phyloP scores from a whole-genome alignment of 2,329 filamentous ascomycete species.

The Pseudopyricularia javanii region DNA sequence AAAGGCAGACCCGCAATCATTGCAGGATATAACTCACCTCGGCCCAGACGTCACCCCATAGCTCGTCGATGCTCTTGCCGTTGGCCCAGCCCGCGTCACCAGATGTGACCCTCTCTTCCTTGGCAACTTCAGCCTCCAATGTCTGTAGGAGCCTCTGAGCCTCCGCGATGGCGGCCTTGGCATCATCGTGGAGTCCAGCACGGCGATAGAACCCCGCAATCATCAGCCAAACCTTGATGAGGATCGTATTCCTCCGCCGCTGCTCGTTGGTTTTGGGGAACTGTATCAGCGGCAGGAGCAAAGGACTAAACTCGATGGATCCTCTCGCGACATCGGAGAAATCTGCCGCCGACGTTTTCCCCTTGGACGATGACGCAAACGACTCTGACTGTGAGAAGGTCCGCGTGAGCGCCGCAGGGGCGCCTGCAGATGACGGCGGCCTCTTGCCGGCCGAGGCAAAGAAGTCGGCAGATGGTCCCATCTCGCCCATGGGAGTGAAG shows the following conservation, averaged over 20 bases:
- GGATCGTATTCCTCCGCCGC: conserved; percentile 34
- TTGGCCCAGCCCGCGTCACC: conserved; percentile 63
- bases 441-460: conserved; percentile 27
- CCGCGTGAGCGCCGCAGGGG: conserved; percentile 25
- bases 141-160: conserved; percentile 62
- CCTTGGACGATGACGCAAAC: conserved; percentile 29
- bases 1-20: neutral
- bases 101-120: conserved; percentile 48
- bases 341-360: conserved; percentile 11
- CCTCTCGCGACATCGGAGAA: conserved; percentile 25
- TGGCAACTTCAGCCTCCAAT: conserved; percentile 47
- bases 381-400: conserved; percentile 33
- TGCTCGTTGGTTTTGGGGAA: conserved; percentile 42
- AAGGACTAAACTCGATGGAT: conserved; percentile 29
- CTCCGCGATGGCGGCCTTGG: conserved; percentile 67
- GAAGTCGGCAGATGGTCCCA: conserved; percentile 25
- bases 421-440: conserved; percentile 21
- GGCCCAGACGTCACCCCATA: conserved; percentile 73
- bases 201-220: conserved; percentile 81
- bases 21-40: conserved; percentile 46
- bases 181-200: conserved; percentile 68
- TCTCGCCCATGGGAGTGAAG: conserved; percentile 34
- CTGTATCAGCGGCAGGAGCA: conserved; percentile 36
- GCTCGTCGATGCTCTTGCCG: conserved; percentile 67
- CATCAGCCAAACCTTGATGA: conserved; percentile 80